Conservation (phyloP, 768 basidiomycete species). For the Tricholomella constricta region DNA sequence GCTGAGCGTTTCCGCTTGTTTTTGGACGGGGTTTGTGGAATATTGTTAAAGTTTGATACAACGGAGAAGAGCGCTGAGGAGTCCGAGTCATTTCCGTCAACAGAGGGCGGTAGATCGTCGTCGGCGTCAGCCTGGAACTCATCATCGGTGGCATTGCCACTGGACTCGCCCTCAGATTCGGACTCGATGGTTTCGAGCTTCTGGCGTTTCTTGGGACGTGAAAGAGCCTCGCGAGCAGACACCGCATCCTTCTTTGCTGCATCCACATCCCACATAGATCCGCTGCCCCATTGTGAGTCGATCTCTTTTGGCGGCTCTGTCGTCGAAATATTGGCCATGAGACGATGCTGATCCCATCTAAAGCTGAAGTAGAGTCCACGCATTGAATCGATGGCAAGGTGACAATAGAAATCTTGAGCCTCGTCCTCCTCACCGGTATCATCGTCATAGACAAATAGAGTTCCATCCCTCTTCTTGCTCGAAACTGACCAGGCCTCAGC, state of each 20-base stretch:
- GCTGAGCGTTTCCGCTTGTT: slow-evolving; percentile 47
- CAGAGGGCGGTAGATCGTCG: slow-evolving; percentile 15
- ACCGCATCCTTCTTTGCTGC: slow-evolving; percentile 21
- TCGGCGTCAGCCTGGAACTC: slow-evolving; percentile 23
- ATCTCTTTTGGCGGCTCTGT: slow-evolving; percentile 24
- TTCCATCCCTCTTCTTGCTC: slow-evolving; percentile 9
- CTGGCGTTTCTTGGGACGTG: slow-evolving; percentile 18
- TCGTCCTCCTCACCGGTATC: slow-evolving; percentile 23
- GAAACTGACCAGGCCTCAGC: slow-evolving; percentile 10
- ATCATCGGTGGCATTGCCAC: slow-evolving; percentile 26
- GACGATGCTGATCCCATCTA: slow-evolving; percentile 54
- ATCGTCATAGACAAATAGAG: slow-evolving; percentile 15
- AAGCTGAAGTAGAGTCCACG: slow-evolving; percentile 66
- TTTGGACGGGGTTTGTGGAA: slow-evolving; percentile 53
- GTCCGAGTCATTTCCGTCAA: slow-evolving; percentile 33
- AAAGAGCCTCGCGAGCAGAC: slow-evolving; percentile 9
- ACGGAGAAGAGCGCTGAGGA: slow-evolving; percentile 21
- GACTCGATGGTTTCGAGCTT: slow-evolving; percentile 19
- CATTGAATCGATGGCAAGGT: slow-evolving; percentile 55
- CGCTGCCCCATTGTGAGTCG: slow-evolving; percentile 37
- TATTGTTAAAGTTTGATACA: slow-evolving; percentile 33
- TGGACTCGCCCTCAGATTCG: slow-evolving; percentile 31
- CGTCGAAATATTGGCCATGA: slow-evolving; percentile 37
- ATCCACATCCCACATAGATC: slow-evolving; percentile 50
- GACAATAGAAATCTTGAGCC: slow-evolving; percentile 53